Evolutionary conservation across 257 asterid genomes (phyloP), one percentile per base, ranked within the genome.

Genomic region (Solanum gracilifrons): DNA sequence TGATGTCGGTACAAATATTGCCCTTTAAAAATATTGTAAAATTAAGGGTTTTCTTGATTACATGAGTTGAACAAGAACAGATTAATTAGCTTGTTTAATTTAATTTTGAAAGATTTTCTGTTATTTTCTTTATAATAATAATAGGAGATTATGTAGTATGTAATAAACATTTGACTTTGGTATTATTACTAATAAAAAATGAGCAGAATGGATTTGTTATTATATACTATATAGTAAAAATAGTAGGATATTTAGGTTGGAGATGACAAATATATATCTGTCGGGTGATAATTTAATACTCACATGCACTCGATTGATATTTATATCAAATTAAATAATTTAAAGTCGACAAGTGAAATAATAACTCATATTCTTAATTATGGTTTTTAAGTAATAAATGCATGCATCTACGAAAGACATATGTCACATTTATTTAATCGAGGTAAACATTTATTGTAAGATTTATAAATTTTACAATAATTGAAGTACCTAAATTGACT

Each of bases 371-470:
- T 32, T 7, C 25, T 71, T 32, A 32, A 31, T 71, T 15, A 18
- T 32, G 75, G 11, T 58, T 68, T 68, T 13, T 25, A 32, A 32
- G 79, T 32, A 31, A 71, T 71, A 0, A 72, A 32, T 31, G 15
- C 7, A 3, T 11, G 3, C 27, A 25, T 35, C 13, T 10, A 3
- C 31, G 3, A n/a, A 29, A 29, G 41, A 16, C 39, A 72, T 16
- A 69, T 0, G 9, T 32, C 25, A 15, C n/a, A 31, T 71, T 69
- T 29, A 69, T 29, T 31, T 69, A 16, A 69, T 13, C 15, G 39
- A 31, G 0, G 37, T 69, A 31, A 29, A 15, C 0, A 69, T 9
- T 29, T 31, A 21, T 2, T 0, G 11, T 15, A 0, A 29, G 41
- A 48, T 0, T 48, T 15, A 15, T 16, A 32, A 72, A 32, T 32